Conservation (phyloP, 345 rosid genomes). For the Cardamine occulta region DNA sequence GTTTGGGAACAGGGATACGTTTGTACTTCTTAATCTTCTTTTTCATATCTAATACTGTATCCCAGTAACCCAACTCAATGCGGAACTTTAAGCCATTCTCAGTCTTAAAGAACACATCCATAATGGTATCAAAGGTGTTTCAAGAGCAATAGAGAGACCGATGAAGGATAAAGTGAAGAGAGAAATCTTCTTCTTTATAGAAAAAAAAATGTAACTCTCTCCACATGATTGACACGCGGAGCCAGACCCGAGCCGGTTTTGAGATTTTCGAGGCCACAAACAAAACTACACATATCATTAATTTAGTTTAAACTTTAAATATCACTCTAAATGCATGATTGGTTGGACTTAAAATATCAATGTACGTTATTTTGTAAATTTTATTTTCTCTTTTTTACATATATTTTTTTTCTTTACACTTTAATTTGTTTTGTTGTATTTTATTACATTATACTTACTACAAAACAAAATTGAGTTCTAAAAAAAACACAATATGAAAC, state of each 20-base stretch:
- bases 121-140: background rate
- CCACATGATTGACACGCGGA: background rate
- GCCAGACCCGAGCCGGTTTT: background rate
- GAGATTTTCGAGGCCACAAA: background rate
- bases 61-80: background rate
- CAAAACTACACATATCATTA: too few species aligned
- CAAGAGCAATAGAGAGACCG: background rate
- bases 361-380: too few species aligned
- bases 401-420: too few species aligned
- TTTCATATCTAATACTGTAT: background rate
- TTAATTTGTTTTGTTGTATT: too few species aligned
- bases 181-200: background rate
- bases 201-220: background rate
- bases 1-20: background rate
- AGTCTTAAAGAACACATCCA: background rate
- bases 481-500: background rate
- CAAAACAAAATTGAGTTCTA: background rate
- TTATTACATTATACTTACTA: too few species aligned
- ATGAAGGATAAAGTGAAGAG: background rate
- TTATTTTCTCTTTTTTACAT: too few species aligned
- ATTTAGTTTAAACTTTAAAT: background rate
- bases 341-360: too few species aligned
- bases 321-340: background rate
- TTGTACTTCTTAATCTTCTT: background rate
- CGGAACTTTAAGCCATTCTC: background rate